Base-by-base conservation (phyloP, 805 yeast genomes). In the Wickerhamomyces queroliae region DNA sequence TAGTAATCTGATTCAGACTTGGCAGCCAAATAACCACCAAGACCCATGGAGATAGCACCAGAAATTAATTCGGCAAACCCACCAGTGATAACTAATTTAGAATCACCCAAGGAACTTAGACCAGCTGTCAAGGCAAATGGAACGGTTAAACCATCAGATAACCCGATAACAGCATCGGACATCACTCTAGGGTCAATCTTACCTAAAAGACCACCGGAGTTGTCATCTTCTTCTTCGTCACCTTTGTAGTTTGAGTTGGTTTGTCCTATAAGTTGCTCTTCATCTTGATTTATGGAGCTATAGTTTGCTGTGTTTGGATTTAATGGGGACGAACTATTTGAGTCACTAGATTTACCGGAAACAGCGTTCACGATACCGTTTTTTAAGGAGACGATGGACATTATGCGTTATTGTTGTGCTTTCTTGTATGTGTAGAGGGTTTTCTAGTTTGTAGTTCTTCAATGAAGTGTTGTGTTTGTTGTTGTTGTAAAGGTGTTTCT, bases 91-190 rank as follows among this genome's bases (percentile, higher is more conserved):
- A 91, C 99, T 47, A 91, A 74, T 59, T 77, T 83, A 15, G 96
- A 69, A 60, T 87, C 85, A 38, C 99, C 99, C 38, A 91, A 72
- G 1, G 95, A 82, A 1, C 95, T 83, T 40, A 91, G 72, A 36
- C 98, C 99, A 0, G 99, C 98, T 2, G 98, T 93, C 50, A 93
- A 73, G 2, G 99, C 99, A 70, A 91, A 91, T n/a, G 99, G 99
- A 30, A 91, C 99, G 0, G 98, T 91, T 48, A 91, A 73, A 5
- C 99, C 99, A 60, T 91, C 99, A 26, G 93, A 81, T 37, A 91
- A 74, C 5, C 99, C 99, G 56, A 91, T 91, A 49, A 91, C 88
- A 40, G 86, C 72, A 61, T 91, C 98, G 34, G 93, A 81, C 83
- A 91, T 86, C 20, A 90, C 90, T 59, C 99, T 78, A 9, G 99